phyloP scores from a whole-genome alignment of 2,329 filamentous ascomycete species.

The Exophiala viscosa region DNA sequence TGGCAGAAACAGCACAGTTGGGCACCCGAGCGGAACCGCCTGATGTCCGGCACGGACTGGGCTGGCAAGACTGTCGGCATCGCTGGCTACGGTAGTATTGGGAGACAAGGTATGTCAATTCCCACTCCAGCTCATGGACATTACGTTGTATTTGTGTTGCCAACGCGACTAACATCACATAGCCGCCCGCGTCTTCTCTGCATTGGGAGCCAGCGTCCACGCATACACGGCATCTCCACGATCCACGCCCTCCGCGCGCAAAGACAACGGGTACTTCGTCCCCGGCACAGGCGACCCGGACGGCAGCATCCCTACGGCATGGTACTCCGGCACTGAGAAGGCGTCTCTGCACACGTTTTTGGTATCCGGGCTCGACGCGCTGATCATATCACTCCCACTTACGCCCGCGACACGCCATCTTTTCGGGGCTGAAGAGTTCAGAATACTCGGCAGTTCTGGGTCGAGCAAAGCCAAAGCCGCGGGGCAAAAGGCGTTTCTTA shows the following conservation, averaged over 20 bases:
- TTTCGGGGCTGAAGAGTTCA: constrained; percentile 54
- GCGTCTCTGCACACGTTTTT: constrained; percentile 53
- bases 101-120: constrained; percentile 50
- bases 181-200: constrained; percentile 57
- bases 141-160: not conserved
- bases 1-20: constrained; percentile 56
- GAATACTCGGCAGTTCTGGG: constrained; percentile 39
- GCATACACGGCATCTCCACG: constrained; percentile 71
- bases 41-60: constrained; percentile 45
- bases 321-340: constrained; percentile 56
- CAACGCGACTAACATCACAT: not conserved
- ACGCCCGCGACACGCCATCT: constrained; percentile 55
- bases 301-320: constrained; percentile 52
- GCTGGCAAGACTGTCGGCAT: constrained; percentile 58
- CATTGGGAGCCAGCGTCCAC: constrained; percentile 68
- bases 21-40: constrained; percentile 36
- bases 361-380: constrained; percentile 53
- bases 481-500: constrained; percentile 43
- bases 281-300: constrained; percentile 62
- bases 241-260: constrained; percentile 61
- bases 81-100: constrained; percentile 61
- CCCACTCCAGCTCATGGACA: not conserved
- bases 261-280: constrained; percentile 64
- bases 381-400: constrained; percentile 56
- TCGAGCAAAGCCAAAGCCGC: not conserved